These are phyloP conservation scores for Eutypella sp. DNA, from an alignment of 2,329 filamentous ascomycete species.

Conservation along the genomic window DNA sequence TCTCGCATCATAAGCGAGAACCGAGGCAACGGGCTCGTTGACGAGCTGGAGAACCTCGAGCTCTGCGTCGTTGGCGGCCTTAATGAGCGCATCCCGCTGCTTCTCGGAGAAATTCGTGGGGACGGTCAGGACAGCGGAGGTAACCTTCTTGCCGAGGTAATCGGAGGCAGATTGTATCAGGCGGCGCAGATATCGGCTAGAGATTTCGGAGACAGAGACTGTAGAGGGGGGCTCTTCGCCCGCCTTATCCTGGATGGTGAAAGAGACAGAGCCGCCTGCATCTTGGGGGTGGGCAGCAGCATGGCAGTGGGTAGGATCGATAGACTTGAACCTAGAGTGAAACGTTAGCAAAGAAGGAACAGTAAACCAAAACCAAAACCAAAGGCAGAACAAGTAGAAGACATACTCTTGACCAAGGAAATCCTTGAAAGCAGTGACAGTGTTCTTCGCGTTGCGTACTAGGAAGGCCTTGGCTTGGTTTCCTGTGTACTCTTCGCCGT, in stretches of 20 bases:
- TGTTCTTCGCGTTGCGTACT: constrained; percentile 88
- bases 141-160: constrained; percentile 88
- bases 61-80: constrained; percentile 73
- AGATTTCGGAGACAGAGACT: constrained; percentile 72
- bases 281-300: constrained; percentile 87
- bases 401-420: constrained; percentile 88
- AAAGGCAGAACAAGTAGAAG: background rate
- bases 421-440: constrained; percentile 92
- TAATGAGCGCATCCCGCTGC: constrained; percentile 75
- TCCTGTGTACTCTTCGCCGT: constrained; percentile 94
- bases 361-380: too few species aligned
- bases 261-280: constrained; percentile 65
- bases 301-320: constrained; percentile 93
- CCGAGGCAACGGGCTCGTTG: constrained; percentile 80
- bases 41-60: constrained; percentile 92
- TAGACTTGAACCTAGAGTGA: constrained; percentile 70
- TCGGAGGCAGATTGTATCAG: constrained; percentile 80
- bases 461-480: constrained; percentile 92
- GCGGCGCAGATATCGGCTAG: constrained; percentile 78
- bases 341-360: constrained; percentile 6
- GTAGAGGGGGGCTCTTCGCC: constrained; percentile 59
- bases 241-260: constrained; percentile 74
- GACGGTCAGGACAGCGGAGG: constrained; percentile 88
- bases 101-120: constrained; percentile 89
- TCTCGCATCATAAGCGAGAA: constrained; percentile 86